These are phyloP conservation scores for Botrytis paeoniae DNA, from an alignment of 2,329 filamentous ascomycete species.

Conservation along the genomic window DNA sequence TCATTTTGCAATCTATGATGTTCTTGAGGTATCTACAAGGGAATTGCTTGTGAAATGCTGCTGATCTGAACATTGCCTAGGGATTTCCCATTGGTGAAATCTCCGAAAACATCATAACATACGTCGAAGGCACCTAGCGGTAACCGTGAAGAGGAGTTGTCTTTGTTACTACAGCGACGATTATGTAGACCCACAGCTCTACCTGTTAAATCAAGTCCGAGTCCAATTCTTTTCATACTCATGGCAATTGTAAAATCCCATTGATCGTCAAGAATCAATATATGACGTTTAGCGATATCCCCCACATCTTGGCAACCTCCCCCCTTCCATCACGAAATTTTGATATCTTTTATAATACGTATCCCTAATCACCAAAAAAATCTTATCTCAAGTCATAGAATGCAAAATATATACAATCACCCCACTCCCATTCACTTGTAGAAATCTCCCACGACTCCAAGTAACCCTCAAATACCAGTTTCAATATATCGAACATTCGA, in stretches of 20 bases:
- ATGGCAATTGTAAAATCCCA: not conserved
- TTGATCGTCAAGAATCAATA: not conserved
- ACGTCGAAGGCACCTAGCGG: not conserved
- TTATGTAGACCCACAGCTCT: not conserved
- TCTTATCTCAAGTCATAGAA: not conserved
- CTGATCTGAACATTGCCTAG: not conserved
- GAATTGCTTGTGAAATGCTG: not conserved
- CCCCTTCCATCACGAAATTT: not conserved
- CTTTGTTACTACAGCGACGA: not conserved
- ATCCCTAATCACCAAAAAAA: not conserved
- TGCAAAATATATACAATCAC: rapidly evolving
- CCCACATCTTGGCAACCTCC: not conserved
- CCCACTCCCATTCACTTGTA: rapidly evolving
- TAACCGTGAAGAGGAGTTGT: not conserved
- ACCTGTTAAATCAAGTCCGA: not conserved
- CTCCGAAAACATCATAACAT: not conserved
- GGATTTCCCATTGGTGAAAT: too few species aligned
- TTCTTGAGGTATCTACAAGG: not conserved
- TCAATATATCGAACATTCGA: not conserved
- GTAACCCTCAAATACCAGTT: not conserved
- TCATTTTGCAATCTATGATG: not conserved
- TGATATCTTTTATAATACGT: not conserved
- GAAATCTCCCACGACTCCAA: not conserved
- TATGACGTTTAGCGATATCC: not conserved
- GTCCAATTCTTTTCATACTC: not conserved